Percentiles rank a stretch among this genome's conserved stretches.
phyloP scores from a whole-genome alignment of 768 basidiomycete species.

The Pleurotus tuber-regium region DNA sequence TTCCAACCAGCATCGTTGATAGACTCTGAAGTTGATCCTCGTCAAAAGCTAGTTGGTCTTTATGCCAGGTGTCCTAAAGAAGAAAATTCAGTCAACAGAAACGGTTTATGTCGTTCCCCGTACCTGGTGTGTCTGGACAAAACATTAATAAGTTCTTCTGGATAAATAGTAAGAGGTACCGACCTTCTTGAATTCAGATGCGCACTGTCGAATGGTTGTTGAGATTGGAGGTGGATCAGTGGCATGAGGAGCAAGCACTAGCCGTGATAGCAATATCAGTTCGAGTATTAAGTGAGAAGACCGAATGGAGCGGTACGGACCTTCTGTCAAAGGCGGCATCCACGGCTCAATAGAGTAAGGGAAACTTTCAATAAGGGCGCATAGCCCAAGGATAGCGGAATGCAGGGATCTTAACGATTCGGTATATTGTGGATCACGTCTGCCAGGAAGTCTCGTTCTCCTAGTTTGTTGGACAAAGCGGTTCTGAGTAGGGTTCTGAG shows the following conservation, averaged over 20 bases:
- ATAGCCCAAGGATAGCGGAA: slow-evolving; percentile 86
- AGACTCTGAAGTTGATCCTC: slow-evolving; percentile 88
- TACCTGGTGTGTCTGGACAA: slow-evolving; percentile 60
- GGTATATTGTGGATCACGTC: slow-evolving; percentile 71
- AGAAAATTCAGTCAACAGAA: slow-evolving; percentile 11
- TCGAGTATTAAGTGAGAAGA: slow-evolving; percentile 5
- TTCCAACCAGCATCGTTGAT: slow-evolving; percentile 86
- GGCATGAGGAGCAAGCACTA: slow-evolving; percentile 75
- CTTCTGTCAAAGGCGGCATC: slow-evolving; percentile 81
- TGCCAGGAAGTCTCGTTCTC: slow-evolving; percentile 60
- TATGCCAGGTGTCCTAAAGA: slow-evolving; percentile 85
- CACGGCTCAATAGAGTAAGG: slow-evolving; percentile 94
- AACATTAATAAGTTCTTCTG: slow-evolving; percentile 14
- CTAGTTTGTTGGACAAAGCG: slow-evolving; percentile 71
- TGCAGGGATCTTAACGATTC: slow-evolving; percentile 73
- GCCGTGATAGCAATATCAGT: slow-evolving; percentile 13
- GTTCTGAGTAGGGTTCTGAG: slow-evolving; percentile 45
- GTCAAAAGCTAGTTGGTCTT: slow-evolving; percentile 81
- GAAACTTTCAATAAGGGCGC: slow-evolving; percentile 88
- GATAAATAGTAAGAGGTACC: slow-evolving; percentile 15
- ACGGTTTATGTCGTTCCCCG: slow-evolving; percentile 13
- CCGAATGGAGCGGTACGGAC: slow-evolving; percentile 32
- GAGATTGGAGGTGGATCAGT: slow-evolving; percentile 89
- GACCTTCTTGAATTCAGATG: slow-evolving; percentile 84
- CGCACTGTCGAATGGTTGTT: slow-evolving; percentile 83